Evolutionary conservation across 2,329 filamentous ascomycete species (phyloP), one percentile per base, ranked within the genome.

Genomic region (Fusarium redolens): DNA sequence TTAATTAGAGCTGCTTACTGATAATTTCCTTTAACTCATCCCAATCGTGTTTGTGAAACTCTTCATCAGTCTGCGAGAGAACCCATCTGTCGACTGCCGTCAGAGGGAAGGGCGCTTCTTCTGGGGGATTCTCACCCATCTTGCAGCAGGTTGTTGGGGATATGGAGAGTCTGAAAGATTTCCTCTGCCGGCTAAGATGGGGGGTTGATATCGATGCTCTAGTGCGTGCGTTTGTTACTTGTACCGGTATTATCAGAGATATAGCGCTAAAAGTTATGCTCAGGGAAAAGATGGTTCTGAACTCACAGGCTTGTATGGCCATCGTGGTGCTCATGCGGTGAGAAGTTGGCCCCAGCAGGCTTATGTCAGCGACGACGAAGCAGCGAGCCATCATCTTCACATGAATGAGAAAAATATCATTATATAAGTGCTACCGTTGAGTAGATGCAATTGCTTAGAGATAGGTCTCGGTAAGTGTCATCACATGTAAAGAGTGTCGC

Each of bases 1-100:
- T 45, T 45, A 44, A 48, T 50, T 51, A 67, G 28, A 51, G 17
- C 43, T 30, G 72, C 86, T 76, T 80, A 91, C 89, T 83, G 73
- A 95, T 90, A 62, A 96, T 88, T 14, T 88, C 83, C 78, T 88
- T 89, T 69, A 96, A 87, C 63, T 92, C 87, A 17, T 90, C 86
- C 96, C 95, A 98, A 52, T 89, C 86, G 81, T 95, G 90, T 48
- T 87, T 86, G 68, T 86, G 83, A 80, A 93, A 97, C 54, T 92
- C 87, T 25, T 91, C 87, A 78, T 98, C 94, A 2, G 89, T 89
- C 72, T 87, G 85, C 35, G 88, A 88, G 20, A 91, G 81, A 40
- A 91, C 83, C 85, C 85, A 87, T 79, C 82, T 87, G 78, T 91
- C 89, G 44, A 85, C 81, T 5, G 88, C 88, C 1, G 88, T 91